Evolutionary conservation across 352 stramenopile genomes (phyloP), one percentile per base, ranked within the genome.

Genomic region (Paralagenidium karlingii): DNA sequence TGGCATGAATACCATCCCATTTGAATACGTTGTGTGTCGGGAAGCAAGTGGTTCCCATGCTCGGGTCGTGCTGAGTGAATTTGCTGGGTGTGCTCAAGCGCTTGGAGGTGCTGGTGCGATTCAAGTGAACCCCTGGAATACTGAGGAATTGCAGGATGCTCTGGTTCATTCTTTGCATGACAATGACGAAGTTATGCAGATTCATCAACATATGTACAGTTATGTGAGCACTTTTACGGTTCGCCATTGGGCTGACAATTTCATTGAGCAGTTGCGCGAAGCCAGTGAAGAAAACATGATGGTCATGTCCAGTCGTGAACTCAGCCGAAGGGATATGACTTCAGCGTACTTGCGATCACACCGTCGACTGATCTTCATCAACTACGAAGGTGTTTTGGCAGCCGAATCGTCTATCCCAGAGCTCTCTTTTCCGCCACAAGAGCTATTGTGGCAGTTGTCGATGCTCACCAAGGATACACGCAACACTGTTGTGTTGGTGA

Each of bases 1-100:
- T 33, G 84, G 84, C 12, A 94, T 96, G 82, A 96, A 95, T 50
- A 86, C 85, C 6, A 71, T 96, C 24, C 78, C 77, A 20, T 89
- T 94, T 53, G 82, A 92, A 46, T 96, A 94, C 48, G 59, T 96
- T 0, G 81, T 87, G 9, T 91, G 78, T 20, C 77, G 87, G 22
- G 77, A 91, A 46, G 75, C 69, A 1, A 47, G 55, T 8, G 64
- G 63, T 10, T 65, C 75, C 25, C 69, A 69, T 20, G 77, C 82
- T 5, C 80, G 84, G 6, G 76, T 94, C 5, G 81, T 96, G n/a
- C 38, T 96, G 34, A 93, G 75, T 27, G 84, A 96, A 44, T 96
- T 96, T 58, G 78, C 84, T 18, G 84, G 84, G 3, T 89, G 74
- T 25, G 80, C 82, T 0, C 77, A 96, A 51, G 91, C 79, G 1